A percentile compares a stretch with the other conserved stretches of the same genome.
Evolutionary conservation across 495 filamentous ascomycete genomes (phyloP).

Genomic region (Neurospora sp.): DNA sequence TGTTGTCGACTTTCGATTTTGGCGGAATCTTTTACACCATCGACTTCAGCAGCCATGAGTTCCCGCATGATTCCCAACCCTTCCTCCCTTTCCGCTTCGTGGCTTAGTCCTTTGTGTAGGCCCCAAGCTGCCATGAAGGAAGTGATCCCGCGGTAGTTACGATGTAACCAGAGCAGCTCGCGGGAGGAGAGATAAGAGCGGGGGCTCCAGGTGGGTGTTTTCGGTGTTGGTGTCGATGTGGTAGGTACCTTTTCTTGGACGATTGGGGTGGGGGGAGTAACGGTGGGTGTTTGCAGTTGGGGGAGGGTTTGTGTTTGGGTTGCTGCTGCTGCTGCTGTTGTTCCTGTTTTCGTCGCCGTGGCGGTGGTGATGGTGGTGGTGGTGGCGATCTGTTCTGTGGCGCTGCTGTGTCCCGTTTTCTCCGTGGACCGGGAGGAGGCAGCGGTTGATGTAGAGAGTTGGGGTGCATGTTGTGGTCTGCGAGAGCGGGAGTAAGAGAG

Average conservation of each 20-base stretch:
- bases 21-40: background rate
- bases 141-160: constrained; percentile 32
- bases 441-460: background rate
- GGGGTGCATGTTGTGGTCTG: background rate
- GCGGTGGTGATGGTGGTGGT: background rate
- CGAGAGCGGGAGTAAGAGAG: background rate
- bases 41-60: constrained; percentile 24
- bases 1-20: background rate
- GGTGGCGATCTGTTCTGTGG: background rate
- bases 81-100: constrained; percentile 23
- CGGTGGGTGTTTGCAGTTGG: background rate
- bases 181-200: too few relatives aligned
- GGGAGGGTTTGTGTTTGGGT: background rate
- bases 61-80: constrained; percentile 28
- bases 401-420: background rate
- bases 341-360: background rate
- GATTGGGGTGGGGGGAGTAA: constrained; percentile 7
- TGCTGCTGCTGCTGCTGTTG: background rate
- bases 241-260: background rate
- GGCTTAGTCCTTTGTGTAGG: background rate
- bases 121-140: constrained; percentile 34
- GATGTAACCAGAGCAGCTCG: constrained; percentile 37
- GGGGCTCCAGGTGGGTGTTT: background rate
- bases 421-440: background rate
- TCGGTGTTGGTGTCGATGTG: background rate